A percentile compares a stretch with the other conserved stretches of the same genome.
phyloP scores from a whole-genome alignment of 2,329 filamentous ascomycete genomes.

The Septoria petroselini region DNA sequence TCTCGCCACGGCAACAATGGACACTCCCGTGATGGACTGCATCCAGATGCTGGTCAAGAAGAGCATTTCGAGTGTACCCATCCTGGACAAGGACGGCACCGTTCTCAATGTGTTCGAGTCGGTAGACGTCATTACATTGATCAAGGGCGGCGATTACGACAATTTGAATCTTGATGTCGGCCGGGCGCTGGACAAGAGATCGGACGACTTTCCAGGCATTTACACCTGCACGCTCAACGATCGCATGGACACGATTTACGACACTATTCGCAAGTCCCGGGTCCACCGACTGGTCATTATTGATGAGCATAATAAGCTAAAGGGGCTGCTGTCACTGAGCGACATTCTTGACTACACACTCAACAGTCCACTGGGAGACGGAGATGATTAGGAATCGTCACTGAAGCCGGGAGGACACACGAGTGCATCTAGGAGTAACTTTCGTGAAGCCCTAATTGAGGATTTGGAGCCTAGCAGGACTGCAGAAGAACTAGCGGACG shows the following conservation, averaged over 20 bases:
- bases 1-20: slow-evolving; percentile 81
- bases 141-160: slow-evolving; percentile 90
- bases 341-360: slow-evolving; percentile 96
- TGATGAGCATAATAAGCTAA: slow-evolving; percentile 80
- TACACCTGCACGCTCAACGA: slow-evolving; percentile 94
- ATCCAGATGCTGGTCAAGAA: slow-evolving; percentile 89
- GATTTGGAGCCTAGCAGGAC: neutral
- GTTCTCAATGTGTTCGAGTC: slow-evolving; percentile 97
- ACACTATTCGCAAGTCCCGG: slow-evolving; percentile 90
- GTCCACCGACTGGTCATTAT: slow-evolving; percentile 92
- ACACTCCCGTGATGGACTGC: slow-evolving; percentile 86
- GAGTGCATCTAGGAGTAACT: neutral
- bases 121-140: slow-evolving; percentile 92
- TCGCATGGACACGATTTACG: slow-evolving; percentile 90
- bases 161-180: slow-evolving; percentile 83
- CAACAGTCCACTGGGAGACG: slow-evolving; percentile 37
- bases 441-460: neutral
- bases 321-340: slow-evolving; percentile 86
- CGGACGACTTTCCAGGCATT: slow-evolving; percentile 91
- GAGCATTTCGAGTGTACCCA: slow-evolving; percentile 92
- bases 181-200: slow-evolving; percentile 80
- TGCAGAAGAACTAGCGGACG: slow-evolving; percentile 2
- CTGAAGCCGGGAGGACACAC: neutral
- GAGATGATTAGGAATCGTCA: slow-evolving; percentile 18
- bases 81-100: slow-evolving; percentile 74